A percentile compares a stretch with the other conserved stretches of the same genome.
Evolutionary conservation across 345 rosid genomes (phyloP).

Genomic region (Euphorbia peplus): DNA sequence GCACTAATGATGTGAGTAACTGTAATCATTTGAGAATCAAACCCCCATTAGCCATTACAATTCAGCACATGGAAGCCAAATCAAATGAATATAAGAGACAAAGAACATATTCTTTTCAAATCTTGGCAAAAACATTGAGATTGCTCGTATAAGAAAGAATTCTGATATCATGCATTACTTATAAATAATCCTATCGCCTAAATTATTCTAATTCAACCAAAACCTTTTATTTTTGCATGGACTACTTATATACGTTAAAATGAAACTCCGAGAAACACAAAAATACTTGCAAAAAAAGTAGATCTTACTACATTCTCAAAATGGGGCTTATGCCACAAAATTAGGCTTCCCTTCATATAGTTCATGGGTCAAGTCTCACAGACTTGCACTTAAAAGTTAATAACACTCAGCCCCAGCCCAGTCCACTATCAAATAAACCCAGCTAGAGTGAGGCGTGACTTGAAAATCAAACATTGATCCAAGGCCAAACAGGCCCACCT

Average conservation of each 20-base stretch:
- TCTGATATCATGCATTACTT: background rate
- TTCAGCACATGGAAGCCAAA: background rate
- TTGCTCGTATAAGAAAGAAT: background rate
- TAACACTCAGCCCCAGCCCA: too few species aligned
- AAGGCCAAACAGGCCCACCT: too few species aligned
- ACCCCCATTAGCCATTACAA: slow-evolving; percentile 21
- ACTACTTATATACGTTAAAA: background rate
- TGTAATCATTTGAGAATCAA: slow-evolving; percentile 38
- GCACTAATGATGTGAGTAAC: slow-evolving; percentile 75
- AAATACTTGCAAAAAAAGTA: too few species aligned
- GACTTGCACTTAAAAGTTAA: too few species aligned
- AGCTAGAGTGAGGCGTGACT: too few species aligned
- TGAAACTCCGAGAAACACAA: background rate
- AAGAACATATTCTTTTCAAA: background rate
- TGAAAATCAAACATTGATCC: too few species aligned
- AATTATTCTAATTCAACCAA: slow-evolving; percentile 1
- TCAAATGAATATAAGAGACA: background rate
- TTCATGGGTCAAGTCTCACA: too few species aligned
- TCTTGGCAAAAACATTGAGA: background rate
- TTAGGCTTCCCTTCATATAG: too few species aligned
- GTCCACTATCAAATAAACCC: too few species aligned
- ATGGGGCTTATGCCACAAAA: too few species aligned
- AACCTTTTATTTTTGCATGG: background rate
- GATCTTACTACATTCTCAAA: too few species aligned
- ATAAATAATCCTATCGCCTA: background rate